Base-by-base conservation (phyloP, 805 yeast genomes). In the Metschnikowia amazonensis region DNA sequence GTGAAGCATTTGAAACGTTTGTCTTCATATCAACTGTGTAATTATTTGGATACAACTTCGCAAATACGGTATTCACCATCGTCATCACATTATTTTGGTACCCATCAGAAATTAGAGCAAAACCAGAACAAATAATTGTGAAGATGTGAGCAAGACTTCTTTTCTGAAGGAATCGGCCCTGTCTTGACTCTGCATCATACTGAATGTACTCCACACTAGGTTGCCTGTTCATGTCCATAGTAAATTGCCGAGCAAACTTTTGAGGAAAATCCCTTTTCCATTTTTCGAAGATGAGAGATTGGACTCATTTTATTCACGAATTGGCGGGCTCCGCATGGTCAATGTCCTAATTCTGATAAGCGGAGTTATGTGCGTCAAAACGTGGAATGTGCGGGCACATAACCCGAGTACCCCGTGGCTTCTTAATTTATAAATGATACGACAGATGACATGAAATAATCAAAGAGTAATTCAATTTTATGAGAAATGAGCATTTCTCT, bases 41-140 rank as follows among this genome's bases (percentile, higher is more conserved):
- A 3, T 62, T 62, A 40, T 67, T 59, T 4, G 81, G 81, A 30
- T 55, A 47, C 49, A 67, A 58, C 14, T 58, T 53, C 8, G 81
- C 66, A 57, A 83, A 81, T 11, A 81, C 74, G 17, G 74, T 65
- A 61, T 84, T 84, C 53, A 76, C 56, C 83, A 83, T 81, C 3
- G 87, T 76, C 87, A 84, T 82, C 50, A 82, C 75, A 54, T 80
- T 82, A 59, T 84, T 84, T 60, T 82, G 88, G 63, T 84, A 84
- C 3, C 90, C 90, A 64, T 86, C 94, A 18, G 86, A 79, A 56
- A 84, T 78, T 58, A 86, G 72, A 0, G 90, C 94, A 51, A 79
- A 82, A 11, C 94, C 92, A 20, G 89, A 72, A 64, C 86, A 79
- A 36, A 81, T 57, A 49, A 84, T 79, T 44, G 81, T 63, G 42